Evolutionary conservation across 805 yeast species (phyloP), one percentile per base, ranked within the genome.

Genomic region (Priceomyces melissophilus): DNA sequence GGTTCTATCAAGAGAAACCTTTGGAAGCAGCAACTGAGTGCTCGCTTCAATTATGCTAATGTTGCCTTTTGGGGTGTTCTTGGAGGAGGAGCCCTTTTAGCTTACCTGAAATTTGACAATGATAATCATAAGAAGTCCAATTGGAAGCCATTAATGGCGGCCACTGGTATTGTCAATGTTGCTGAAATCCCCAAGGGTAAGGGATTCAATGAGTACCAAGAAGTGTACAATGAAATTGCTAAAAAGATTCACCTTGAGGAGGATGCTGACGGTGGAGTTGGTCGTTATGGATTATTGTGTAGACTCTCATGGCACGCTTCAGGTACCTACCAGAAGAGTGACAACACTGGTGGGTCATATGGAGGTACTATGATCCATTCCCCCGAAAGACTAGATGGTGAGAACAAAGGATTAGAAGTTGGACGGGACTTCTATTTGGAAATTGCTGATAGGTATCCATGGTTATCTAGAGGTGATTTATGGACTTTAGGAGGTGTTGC

Each of bases 401-500:
- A 83, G 37, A 84, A 85, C 53, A 74, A 76, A 30, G 93, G 93
- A 14, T 66, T 84, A 40, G 71, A 71, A 32, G 66, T 74, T 37
- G 88, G 81, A 14, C 68, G 78, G 46, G 71, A 75, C 17, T 78
- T 75, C 54, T 64, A 80, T 46, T 76, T 74, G 42, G 78, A 82
- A 35, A 67, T 87, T 37, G 69, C 76, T 42, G 69, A 69, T 42
- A 57, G 75, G 52, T 81, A 73, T 55, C 80, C 82, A 3, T 83
- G 91, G 89, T 66, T 87, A 17, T 72, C 85, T 4, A 76, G 81
- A 58, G 91, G 95, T 43, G 96, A 87, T 61, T 68, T 87, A 51
- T 86, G 83, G 69, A 84, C 93, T 6, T 67, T 85, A 36, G 89
- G 81, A 28, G 95, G 95, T 39, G 88, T 82, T 30, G 79, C 74